Conservation (phyloP, 2,329 filamentous ascomycete species). For the Pseudopyricularia cyperi region DNA sequence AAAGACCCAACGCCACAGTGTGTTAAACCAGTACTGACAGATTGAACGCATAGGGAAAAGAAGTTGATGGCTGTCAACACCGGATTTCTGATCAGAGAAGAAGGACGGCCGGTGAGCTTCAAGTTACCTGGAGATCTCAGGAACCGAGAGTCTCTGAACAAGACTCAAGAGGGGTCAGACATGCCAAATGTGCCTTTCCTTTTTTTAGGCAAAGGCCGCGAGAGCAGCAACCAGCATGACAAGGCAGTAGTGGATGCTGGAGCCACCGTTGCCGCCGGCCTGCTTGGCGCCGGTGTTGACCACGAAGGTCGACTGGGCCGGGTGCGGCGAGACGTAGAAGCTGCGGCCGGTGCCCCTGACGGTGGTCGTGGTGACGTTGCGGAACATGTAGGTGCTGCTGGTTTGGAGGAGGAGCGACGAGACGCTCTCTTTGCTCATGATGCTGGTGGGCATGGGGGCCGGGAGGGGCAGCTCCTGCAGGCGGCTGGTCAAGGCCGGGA, state of each 20-base stretch:
- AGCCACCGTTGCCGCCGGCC: constrained; percentile 17
- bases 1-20: background rate
- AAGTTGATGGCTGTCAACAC: background rate
- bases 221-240: constrained; percentile 22
- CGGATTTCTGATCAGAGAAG: too few relatives aligned
- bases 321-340: constrained; percentile 4
- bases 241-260: constrained; percentile 17
- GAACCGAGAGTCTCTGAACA: too few relatives aligned
- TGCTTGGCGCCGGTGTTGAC: constrained; percentile 20
- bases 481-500: background rate
- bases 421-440: constrained; percentile 4
- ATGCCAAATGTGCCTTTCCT: too few relatives aligned
- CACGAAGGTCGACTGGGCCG: constrained; percentile 10
- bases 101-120: too few relatives aligned
- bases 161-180: too few relatives aligned
- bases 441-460: background rate
- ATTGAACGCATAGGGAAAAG: background rate
- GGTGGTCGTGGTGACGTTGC: constrained; percentile 11
- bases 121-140: too few relatives aligned
- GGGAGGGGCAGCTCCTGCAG: background rate
- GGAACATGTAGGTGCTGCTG: constrained; percentile 15
- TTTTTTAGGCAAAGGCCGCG: constrained; percentile 21
- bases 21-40: background rate
- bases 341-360: constrained; percentile 7
- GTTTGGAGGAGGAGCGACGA: constrained; percentile 6